These are phyloP conservation scores for Coccomyxa subellipsoidea DNA, from an alignment of 163 green algal genomes.

Conservation along the genomic window DNA sequence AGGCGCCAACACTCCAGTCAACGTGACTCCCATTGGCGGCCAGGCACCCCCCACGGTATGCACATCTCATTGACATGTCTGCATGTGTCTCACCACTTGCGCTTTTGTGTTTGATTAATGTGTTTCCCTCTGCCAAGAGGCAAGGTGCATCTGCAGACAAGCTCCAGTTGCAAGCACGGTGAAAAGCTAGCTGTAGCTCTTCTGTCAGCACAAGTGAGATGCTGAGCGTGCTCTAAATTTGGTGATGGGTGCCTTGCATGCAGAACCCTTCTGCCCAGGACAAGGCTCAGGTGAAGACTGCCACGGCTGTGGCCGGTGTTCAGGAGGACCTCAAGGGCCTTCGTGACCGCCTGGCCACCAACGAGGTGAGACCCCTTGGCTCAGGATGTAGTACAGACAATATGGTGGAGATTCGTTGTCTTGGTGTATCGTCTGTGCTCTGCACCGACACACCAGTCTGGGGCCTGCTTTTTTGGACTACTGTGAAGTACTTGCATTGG, in stretches of 20 bases:
- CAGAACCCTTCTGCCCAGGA: conserved; percentile 2
- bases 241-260: neutral
- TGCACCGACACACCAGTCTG: neutral
- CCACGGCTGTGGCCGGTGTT: neutral
- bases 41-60: neutral
- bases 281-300: neutral
- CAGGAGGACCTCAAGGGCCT: neutral
- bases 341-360: neutral
- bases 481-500: neutral
- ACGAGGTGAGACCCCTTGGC: neutral
- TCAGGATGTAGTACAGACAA: neutral
- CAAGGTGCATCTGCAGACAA: neutral
- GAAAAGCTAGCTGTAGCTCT: too few species aligned
- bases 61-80: too few species aligned
- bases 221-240: too few species aligned
- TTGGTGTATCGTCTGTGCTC: neutral
- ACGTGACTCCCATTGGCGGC: neutral
- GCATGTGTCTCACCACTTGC: neutral
- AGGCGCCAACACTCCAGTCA: neutral
- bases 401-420: neutral
- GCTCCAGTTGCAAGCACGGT: too few species aligned
- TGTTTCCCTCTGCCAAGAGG: neutral
- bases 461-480: neutral
- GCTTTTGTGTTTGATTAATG: neutral
- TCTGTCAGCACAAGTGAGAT: too few species aligned